Base-by-base conservation (phyloP, 768 basidiomycete genomes). In the Amanita phalloides region DNA sequence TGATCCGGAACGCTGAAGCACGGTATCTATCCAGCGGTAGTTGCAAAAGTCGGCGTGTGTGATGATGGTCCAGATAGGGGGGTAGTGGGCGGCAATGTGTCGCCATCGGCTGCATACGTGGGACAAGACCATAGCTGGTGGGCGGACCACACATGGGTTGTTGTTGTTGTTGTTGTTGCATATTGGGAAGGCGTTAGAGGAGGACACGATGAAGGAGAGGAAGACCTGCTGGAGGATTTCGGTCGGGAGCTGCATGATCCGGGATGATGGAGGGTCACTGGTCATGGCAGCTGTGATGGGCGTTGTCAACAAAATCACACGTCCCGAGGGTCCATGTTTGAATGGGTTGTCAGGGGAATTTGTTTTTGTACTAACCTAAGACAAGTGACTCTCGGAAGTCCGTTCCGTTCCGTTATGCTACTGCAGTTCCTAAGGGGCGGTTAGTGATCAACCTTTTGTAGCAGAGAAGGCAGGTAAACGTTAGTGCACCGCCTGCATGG, bases 101-200 rank as follows among this genome's bases (percentile, higher is more conserved):
- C 50, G 50, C 50, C 50, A 51, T 28, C 43, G 50, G 23, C 14
- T 51, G 35, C 50, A 51, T 42, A 45, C 38, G 28, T 51, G 50
- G 32, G 41, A 43, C 11, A 50, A 17, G 13, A n/a, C 9, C 43
- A 26, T 33, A 0, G 41, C 39, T 7, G 50, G 21, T 4, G 36
- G 20, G 6, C 26, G 48, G n/a, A 25, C 17, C 17, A 0, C 3
- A 6, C 17, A 28, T 26, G 48, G n/a, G 23, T 3, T 8, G 23
- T 13, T 17, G 20, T 3, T 3, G 9, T 9, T 30, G 30, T 30
- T 17, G 17, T 17, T 17, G 17, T 17, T 17, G 17, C 32, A 37
- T 10, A 35, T 25, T 2, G 25, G 25, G 25, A 25, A 30, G 28
- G 28, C 8, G 3, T 30, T 36, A n/a, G 47, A 28, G 4, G 26